phyloP scores from a whole-genome alignment of 2,329 filamentous ascomycete species.

The Penicillium sp. region DNA sequence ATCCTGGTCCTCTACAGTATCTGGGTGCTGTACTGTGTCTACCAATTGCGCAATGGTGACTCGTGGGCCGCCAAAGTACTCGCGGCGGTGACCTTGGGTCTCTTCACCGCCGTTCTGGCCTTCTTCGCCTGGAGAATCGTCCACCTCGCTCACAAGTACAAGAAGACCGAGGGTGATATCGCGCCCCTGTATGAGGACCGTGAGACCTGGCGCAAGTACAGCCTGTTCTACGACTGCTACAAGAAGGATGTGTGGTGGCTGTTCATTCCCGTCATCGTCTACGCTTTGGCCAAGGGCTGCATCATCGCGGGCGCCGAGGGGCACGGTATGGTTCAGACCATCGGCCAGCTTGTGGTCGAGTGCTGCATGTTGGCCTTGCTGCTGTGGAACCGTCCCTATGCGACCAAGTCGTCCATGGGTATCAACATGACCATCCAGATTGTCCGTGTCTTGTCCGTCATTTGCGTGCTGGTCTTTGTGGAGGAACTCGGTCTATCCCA shows the following conservation, averaged over 20 bases:
- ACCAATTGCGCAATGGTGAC: conserved; percentile 88
- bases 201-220: conserved; percentile 89
- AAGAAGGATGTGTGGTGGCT: conserved; percentile 96
- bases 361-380: conserved; percentile 70
- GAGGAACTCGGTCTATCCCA: conserved; percentile 84
- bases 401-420: conserved; percentile 78
- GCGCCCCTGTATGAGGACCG: conserved; percentile 78
- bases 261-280: conserved; percentile 81
- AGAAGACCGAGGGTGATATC: conserved; percentile 66
- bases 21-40: conserved; percentile 94
- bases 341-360: conserved; percentile 76
- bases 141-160: conserved; percentile 65
- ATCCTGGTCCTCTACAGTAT: conserved; percentile 89
- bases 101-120: conserved; percentile 74
- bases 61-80: conserved; percentile 87
- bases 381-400: conserved; percentile 78
- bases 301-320: conserved; percentile 81
- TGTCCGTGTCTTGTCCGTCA: conserved; percentile 80
- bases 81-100: conserved; percentile 69
- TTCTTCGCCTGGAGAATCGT: conserved; percentile 85
- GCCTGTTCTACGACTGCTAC: conserved; percentile 94
- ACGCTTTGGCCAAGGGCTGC: conserved; percentile 83
- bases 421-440: conserved; percentile 91
- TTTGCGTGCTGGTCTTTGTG: conserved; percentile 87
- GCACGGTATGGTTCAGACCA: conserved; percentile 73